A percentile compares a stretch with the other conserved stretches of the same genome.
phyloP scores from a whole-genome alignment of 805 yeast species.

The Lachancea nothofagi region DNA sequence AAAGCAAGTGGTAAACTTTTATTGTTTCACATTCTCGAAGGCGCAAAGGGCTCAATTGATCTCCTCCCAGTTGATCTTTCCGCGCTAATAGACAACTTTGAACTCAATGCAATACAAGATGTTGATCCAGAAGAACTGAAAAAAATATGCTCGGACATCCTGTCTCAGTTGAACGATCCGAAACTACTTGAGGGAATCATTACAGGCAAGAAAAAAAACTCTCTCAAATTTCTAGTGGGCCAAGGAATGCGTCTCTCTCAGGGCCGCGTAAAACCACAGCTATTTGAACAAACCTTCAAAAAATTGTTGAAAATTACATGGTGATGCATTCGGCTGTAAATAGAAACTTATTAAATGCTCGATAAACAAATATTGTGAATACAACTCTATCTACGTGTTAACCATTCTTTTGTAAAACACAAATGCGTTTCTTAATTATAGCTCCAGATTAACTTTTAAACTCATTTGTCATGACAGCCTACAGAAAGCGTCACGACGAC shows the following conservation, averaged over 20 bases:
- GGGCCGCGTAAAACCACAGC: constrained; percentile 44
- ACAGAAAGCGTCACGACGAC: neutral
- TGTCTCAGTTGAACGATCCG: constrained; percentile 37
- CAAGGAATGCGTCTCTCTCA: constrained; percentile 74
- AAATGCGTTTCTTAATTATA: neutral
- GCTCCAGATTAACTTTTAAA: neutral
- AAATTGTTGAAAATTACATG: constrained; percentile 19
- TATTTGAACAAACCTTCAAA: constrained; percentile 35
- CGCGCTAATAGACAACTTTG: constrained; percentile 49
- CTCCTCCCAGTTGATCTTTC: constrained; percentile 26
- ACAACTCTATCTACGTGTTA: constrained; percentile 3
- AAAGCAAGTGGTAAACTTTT: constrained; percentile 63
- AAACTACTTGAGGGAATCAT: constrained; percentile 53
- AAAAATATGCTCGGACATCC: constrained; percentile 42
- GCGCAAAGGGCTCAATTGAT: constrained; percentile 23
- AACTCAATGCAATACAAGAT: constrained; percentile 35
- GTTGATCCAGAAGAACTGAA: constrained; percentile 34
- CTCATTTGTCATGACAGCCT: neutral
- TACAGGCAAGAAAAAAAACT: constrained; percentile 52
- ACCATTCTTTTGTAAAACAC: neutral
- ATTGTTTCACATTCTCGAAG: constrained; percentile 53
- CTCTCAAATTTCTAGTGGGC: constrained; percentile 77
- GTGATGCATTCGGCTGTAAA: constrained; percentile 3
- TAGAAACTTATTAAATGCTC: neutral
- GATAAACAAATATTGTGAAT: neutral